Base-by-base conservation (phyloP, 192 early-diverging fungal genomes). In the Podila verticillata region DNA sequence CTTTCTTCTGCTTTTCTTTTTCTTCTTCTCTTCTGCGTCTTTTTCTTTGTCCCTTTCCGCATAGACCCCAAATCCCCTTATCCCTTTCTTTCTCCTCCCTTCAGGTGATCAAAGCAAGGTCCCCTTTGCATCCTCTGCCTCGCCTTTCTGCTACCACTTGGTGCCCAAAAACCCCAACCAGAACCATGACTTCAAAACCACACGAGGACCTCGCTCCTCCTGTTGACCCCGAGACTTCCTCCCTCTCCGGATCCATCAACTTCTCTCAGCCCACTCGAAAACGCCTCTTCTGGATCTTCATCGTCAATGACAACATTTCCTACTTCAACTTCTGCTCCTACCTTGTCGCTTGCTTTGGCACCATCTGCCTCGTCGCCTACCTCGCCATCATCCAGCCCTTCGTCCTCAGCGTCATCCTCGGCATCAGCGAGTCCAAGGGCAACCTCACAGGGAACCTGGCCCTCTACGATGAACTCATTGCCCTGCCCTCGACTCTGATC, bases 401-500 rank as follows among this genome's bases (percentile, higher is more conserved):
- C 58, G 68, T 85, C 60, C 67, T 87, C 56, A 73, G 59, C 1
- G 57, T 73, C 9, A 39, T 84, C 19, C 48, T 89, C 15, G 44
- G 60, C 13, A 58, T 75, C 62, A 63, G 28, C 15, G n/a, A 28
- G 17, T 48, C 66, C 15, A 58, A 30, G 0, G 88, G 88, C 19
- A 70, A 82, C 39, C 48, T 86, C 10, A 82, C 87, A 0, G 93
- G 93, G 2, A 85, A 83, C n/a, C 66, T 94, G 2, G 82, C 87
- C 1, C 87, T 94, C 32, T 91, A 89, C 61, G 89, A 89, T 51
- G 87, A 94, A 80, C 71, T 92, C 57, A 57, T 91, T 22, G 86
- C 90, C 31, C 35, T 94, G 3, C 56, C 87, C 31, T 63, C 82
- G 4, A 90, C 90, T 2, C 73, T 74, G 6, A 19, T 91, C 30